Evolutionary conservation across 2,329 filamentous ascomycete species (phyloP), one percentile per base, ranked within the genome.

Genomic region (Colletotrichum truncatum): DNA sequence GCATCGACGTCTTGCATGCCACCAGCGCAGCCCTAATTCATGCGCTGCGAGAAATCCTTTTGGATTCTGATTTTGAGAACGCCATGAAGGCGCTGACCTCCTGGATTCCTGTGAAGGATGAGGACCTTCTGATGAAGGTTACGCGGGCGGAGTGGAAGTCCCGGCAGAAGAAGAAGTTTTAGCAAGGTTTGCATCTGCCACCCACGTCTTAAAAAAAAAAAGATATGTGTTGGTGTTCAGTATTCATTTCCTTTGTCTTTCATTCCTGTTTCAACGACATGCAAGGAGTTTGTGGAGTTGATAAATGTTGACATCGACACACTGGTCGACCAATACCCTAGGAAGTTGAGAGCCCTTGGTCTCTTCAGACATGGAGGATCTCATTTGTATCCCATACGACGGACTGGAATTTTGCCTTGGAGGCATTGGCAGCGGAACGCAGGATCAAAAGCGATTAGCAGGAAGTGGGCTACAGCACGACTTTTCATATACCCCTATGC

Each of bases 61-160:
- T 98, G 6, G 94, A 97, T 72, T 93, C 93, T 16, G 96, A 99
- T 76, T 99, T 98, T 77, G 96, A 99, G 77, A 97, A 97, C 73
- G 92, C 92, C 48, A 99, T 99, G 96, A 98, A 98, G 81, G 92
- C 94, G 7, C 83, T 99, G 68, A 98, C 96, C 28, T 94, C 92
- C 61, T 97, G 93, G 89, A 91, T 98, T 45, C 94, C 95, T 18
- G 91, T 99, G 76, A 93, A 93, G 78, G 95, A 99, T 73, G 93
- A 97, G 74, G 94, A 98, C 75, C 80, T 97, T 63, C 85, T 99
- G 72, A 97, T 99, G 93, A 91, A 90, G 72, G 93, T 98, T 64
- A 90, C 93, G 25, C 91, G 91, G 74, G 89, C 93, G 12, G 95
- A 98, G 80, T 98, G 92, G 87, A 97, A 92, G 81, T 78, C 82